Evolutionary conservation across 2,329 filamentous ascomycete species (phyloP).

Genomic region (Xylariaceae sp.): DNA sequence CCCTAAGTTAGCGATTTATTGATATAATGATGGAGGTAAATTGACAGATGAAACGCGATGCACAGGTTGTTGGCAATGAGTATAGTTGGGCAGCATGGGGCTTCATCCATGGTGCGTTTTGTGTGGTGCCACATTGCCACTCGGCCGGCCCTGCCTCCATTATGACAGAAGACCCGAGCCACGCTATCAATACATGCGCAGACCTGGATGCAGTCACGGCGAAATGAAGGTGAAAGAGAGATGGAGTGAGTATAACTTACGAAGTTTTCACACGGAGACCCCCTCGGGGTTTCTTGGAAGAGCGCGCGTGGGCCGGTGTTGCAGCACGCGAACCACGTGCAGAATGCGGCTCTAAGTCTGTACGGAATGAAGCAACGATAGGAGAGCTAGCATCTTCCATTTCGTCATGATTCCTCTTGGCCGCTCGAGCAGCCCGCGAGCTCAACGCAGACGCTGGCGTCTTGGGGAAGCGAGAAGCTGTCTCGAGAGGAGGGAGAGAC

Average conservation of each 20-base stretch:
- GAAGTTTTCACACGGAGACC: slow-evolving; percentile 65
- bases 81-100: slow-evolving; percentile 7
- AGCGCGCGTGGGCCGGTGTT: slow-evolving; percentile 54
- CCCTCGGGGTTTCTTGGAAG: slow-evolving; percentile 56
- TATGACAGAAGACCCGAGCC: slow-evolving; percentile 25
- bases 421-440: slow-evolving; percentile 29
- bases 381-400: slow-evolving; percentile 52
- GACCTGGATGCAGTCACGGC: slow-evolving; percentile 7
- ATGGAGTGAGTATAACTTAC: slow-evolving; percentile 44
- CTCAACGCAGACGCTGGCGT: slow-evolving; percentile 28
- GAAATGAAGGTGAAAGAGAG: slow-evolving; percentile 6
- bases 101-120: slow-evolving; percentile 22
- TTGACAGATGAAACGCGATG: slow-evolving; percentile 1
- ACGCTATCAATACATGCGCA: slow-evolving; percentile 25
- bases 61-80: neutral
- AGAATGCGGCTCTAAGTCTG: slow-evolving; percentile 44
- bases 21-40: slow-evolving; percentile 10
- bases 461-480: slow-evolving; percentile 22
- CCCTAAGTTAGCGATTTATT: slow-evolving; percentile 19
- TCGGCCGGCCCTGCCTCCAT: slow-evolving; percentile 23
- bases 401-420: slow-evolving; percentile 54
- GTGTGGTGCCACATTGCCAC: slow-evolving; percentile 34
- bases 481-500: slow-evolving; percentile 21
- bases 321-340: slow-evolving; percentile 54
- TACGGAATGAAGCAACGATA: slow-evolving; percentile 45